phyloP scores from a whole-genome alignment of 2,329 filamentous ascomycete genomes.

The Coccinonectria pachysandricola region DNA sequence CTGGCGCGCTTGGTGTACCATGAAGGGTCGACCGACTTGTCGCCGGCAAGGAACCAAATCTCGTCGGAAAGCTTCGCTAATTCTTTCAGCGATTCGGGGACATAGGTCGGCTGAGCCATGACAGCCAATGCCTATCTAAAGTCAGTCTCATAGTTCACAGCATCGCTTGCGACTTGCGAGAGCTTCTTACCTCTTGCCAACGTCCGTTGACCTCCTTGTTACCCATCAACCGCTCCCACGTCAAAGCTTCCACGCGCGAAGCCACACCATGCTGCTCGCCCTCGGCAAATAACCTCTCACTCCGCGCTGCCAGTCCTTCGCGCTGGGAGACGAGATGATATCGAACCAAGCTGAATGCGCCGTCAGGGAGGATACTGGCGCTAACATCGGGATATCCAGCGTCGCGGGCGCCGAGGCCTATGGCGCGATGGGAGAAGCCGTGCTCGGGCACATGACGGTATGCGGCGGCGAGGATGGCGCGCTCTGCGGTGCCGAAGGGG shows the following conservation, averaged over 20 bases:
- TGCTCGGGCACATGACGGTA: conserved; percentile 66
- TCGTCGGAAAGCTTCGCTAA: conserved; percentile 79
- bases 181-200: conserved; percentile 82
- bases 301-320: conserved; percentile 40
- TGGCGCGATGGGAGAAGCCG: conserved; percentile 68
- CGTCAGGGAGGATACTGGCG: conserved; percentile 68
- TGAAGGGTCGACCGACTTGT: conserved; percentile 67
- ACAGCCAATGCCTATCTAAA: conserved; percentile 81
- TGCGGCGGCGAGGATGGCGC: conserved; percentile 70
- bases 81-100: conserved; percentile 67
- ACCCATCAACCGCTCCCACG: conserved; percentile 65
- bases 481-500: conserved; percentile 59
- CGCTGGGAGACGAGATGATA: conserved; percentile 66
- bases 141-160: too few species aligned
- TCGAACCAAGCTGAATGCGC: conserved; percentile 70
- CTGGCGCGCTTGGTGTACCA: conserved; percentile 68
- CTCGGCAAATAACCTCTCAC: conserved; percentile 29
- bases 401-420: conserved; percentile 71
- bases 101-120: conserved; percentile 76
- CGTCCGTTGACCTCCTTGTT: conserved; percentile 63
- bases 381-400: conserved; percentile 81
- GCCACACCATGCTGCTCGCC: conserved; percentile 36
- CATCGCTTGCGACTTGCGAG: too few species aligned
- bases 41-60: conserved; percentile 79
- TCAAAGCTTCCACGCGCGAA: conserved; percentile 57